Base-by-base conservation (phyloP, 768 basidiomycete species). In the Rhodotorula sphaerocarpa region DNA sequence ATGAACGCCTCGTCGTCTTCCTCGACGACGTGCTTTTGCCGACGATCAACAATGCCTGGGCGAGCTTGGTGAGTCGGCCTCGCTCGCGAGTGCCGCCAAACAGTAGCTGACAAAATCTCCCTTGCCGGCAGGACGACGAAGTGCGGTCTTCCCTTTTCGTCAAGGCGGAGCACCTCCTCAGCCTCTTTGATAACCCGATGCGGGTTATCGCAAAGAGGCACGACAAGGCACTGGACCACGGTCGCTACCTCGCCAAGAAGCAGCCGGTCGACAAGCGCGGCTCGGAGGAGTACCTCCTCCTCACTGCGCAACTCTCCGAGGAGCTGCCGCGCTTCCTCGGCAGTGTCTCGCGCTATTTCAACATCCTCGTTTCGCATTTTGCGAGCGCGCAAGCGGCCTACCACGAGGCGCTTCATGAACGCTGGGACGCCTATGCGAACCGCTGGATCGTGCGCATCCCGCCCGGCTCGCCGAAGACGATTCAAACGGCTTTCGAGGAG, bases 271-370 rank as follows among this genome's bases (percentile, higher is more conserved):
- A 69, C 59, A 36, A 48, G 16, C 57, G 62, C n/a, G 61, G 65
- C 3, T 65, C 69, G 39, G 62, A 65, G 16, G 69, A 69, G 30
- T 73, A 67, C 47, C 43, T 65, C 53, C 54, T 65, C 11, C 61
- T 73, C 10, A 65, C 70, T 23, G 33, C 63, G 3, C 69, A 70
- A 45, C 72, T 73, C 34, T 53, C 63, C 42, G 65, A 70, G 20
- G 72, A 73, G 61, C 65, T 73, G 27, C 72, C 72, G 0, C 47
- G 61, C 9, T 73, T 73, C 61, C 58, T 73, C 45, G 61, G 65
- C 50, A 51, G 55, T 53, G 69, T 70, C 33, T 64, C 65, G 28
- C 61, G 63, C 5, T 66, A 66, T 52, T 66, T 70, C 63, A 65
- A 70, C 57, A 65, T 67, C 54, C 66, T 69, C 54, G 61, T 69